Evolutionary conservation across 371 early-diverging fungal species (phyloP), one percentile per base, ranked within the genome.

Genomic region (Mucor plumbeus): DNA sequence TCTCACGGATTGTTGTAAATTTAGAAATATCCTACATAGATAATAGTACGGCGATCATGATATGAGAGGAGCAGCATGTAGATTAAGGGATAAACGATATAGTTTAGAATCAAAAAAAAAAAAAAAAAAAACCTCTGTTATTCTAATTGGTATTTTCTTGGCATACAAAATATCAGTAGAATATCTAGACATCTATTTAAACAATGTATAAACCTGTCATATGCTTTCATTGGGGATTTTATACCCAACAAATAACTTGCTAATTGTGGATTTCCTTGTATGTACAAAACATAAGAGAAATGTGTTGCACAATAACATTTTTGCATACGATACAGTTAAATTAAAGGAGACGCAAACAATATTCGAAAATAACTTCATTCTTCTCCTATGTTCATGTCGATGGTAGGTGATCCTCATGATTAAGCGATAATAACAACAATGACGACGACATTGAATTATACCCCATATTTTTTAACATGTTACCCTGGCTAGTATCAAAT

Each of bases 71-170:
- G 14, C 11, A 26, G 53, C 19, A 13, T 31, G 53, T 53, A 53
- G 53, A 53, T 53, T 31, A 53, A 53, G 57, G 36, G 57, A 57
- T 57, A 57, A 57, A 35, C 36, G 57, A 35, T 35, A 19, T n/a
- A 34, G 3, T 34, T n/a, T 34, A n/a, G 17, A 17, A 26, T 34
- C 36, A 57, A 26, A 26, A 26, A 26, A 26, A 1, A 26, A 26
- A 1, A 26, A n/a, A n/a, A n/a, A n/a, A n/a, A n/a, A n/a, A 31
- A 4, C 21, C 11, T 26, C 14, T 53, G 14, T 53, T 53, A 21
- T 53, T 53, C 53, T 53, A 31, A 53, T 53, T 53, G 31, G 53
- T 31, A 53, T 53, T 7, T 13, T 53, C 53, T 7, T 4, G 13
- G 50, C 17, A 8, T 50, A 53, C 31, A 31, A 50, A 50, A 11